Base-by-base conservation (phyloP, 306 rosid species). In the Lablab purpureus region DNA sequence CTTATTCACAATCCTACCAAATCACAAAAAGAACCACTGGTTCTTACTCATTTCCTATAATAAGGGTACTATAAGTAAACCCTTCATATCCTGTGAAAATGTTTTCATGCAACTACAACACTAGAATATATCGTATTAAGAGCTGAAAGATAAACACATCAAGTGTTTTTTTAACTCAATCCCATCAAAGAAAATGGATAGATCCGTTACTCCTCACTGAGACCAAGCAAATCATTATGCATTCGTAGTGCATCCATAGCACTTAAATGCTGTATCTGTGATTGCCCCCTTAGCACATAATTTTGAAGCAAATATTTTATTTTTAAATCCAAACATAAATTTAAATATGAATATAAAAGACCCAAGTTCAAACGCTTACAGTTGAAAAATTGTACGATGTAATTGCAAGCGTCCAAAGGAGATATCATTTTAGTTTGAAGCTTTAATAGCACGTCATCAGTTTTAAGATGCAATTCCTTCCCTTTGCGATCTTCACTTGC, bases 401-500 rank as follows among this genome's bases (percentile, higher is more conserved):
- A 85, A 67, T 85, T 88, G 94, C 96, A 93, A 72, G 99, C 99
- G 66, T 96, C 98, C 14, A 80, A 79, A 83, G 98, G 93, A 85
- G 97, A 91, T 45, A 90, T 72, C 67, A 82, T 71, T 84, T 91
- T 92, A 32, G 86, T 77, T 79, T 86, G 91, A 36, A 96, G 91
- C 88, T 93, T 89, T 46, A 87, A 81, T 45, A 89, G 78, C 74
- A 96, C 74, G 82, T 83, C 93, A 70, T 90, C 90, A 21, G 98
- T 88, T 83, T 85, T 93, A 62, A 74, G 37, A 83, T 90, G 90
- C 88, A 96, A 70, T 83, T 91, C 99, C 90, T 85, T 92, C 84
- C 97, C 99, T 82, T 89, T 96, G 82, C 81, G 81, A 85, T 96
- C 98, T 60, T 93, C 97, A 43, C 98, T 96, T 85, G 87, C 88